These are phyloP conservation scores for Mucor saturninus DNA, from an alignment of 371 early-diverging fungal species.

Conservation along the genomic window DNA sequence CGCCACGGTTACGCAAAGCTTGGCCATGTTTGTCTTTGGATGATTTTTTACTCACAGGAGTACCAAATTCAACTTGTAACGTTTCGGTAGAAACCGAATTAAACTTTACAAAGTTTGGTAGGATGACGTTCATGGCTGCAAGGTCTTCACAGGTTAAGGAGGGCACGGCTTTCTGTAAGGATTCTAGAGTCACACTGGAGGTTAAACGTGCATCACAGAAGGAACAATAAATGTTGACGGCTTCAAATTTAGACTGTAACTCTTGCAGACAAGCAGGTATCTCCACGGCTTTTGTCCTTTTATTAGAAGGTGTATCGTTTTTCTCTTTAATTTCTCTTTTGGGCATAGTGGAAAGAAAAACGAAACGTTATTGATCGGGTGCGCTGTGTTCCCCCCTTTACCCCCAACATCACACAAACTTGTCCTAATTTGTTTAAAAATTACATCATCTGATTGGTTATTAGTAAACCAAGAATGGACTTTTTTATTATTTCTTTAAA, in stretches of 20 bases:
- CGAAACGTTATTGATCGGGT: background rate
- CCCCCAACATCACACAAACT: background rate
- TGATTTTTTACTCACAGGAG: constrained; percentile 19
- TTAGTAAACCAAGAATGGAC: background rate
- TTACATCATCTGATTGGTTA: background rate
- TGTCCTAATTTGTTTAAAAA: background rate
- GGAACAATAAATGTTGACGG: constrained; percentile 40
- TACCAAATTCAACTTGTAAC: constrained; percentile 38
- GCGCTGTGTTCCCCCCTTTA: background rate
- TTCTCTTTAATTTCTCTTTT: background rate
- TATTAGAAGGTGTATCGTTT: background rate
- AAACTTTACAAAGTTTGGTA: constrained; percentile 40
- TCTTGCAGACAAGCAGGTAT: constrained; percentile 6
- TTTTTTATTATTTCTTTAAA: background rate
- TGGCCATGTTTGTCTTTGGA: constrained; percentile 25
- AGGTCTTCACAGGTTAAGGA: constrained; percentile 35
- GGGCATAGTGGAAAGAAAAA: background rate
- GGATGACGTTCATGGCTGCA: constrained; percentile 40
- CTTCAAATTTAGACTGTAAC: constrained; percentile 25
- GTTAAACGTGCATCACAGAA: constrained; percentile 46
- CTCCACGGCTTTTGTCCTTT: background rate
- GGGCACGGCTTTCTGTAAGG: constrained; percentile 31
- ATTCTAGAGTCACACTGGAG: constrained; percentile 32
- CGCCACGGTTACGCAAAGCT: constrained; percentile 25
- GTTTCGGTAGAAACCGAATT: background rate